Conservation (phyloP, 192 early-diverging fungal species). For the Jimgerdemannia lactiflua region DNA sequence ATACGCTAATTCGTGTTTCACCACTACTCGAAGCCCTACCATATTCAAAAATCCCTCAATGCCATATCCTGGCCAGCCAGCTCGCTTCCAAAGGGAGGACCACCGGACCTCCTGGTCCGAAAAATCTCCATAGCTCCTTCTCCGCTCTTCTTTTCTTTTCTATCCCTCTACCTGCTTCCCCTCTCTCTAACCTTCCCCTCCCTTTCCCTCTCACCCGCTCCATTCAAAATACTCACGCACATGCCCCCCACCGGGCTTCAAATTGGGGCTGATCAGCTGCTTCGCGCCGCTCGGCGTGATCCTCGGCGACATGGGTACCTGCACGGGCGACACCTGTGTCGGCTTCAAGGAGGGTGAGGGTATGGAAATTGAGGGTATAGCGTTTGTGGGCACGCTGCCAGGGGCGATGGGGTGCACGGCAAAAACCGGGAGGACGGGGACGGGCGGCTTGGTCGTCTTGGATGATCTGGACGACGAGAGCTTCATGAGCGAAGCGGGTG, state of each 20-base stretch:
- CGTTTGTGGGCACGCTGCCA: background rate
- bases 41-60: too few relatives aligned
- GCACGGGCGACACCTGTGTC: background rate
- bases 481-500: conserved; percentile 59
- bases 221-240: conserved; percentile 4
- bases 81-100: too few relatives aligned
- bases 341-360: conserved; percentile 11
- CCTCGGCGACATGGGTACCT: background rate
- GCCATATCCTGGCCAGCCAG: too few relatives aligned
- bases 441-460: conserved; percentile 1
- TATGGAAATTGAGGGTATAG: conserved; percentile 1
- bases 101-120: too few relatives aligned
- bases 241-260: conserved; percentile 30
- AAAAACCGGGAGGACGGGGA: background rate
- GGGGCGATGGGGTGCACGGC: background rate
- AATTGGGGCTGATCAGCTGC: conserved; percentile 40
- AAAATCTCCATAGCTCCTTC: too few relatives aligned
- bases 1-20: too few relatives aligned
- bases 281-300: conserved; percentile 21
- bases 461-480: conserved; percentile 28
- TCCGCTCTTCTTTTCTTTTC: too few relatives aligned
- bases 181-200: background rate
- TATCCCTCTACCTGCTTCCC: too few relatives aligned
- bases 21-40: too few relatives aligned
- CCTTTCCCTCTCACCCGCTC: background rate